These are phyloP conservation scores for Dothideomycetes sp. DNA, from an alignment of 2,329 filamentous ascomycete genomes.

Conservation along the genomic window DNA sequence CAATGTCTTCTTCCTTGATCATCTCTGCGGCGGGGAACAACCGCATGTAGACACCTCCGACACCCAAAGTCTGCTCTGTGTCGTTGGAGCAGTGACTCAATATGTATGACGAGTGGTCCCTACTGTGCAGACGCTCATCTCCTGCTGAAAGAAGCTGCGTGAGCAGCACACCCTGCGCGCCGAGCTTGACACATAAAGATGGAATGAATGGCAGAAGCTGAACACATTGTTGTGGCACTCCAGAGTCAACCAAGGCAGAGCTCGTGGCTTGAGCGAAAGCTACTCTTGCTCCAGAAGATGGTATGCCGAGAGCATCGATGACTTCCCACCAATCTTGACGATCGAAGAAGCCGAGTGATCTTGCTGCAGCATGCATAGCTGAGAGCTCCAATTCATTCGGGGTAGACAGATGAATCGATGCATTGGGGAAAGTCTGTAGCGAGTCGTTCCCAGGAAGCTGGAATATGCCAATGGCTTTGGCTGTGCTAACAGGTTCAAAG, in stretches of 20 bases:
- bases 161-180: constrained; percentile 62
- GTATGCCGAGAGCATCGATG: constrained; percentile 70
- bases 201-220: constrained; percentile 84
- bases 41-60: constrained; percentile 73
- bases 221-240: constrained; percentile 71
- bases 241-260: constrained; percentile 58
- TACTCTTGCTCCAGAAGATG: constrained; percentile 56
- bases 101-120: constrained; percentile 57
- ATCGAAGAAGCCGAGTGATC: constrained; percentile 56
- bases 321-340: constrained; percentile 63
- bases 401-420: constrained; percentile 62
- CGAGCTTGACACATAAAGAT: constrained; percentile 74
- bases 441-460: constrained; percentile 19
- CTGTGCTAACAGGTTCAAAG: constrained; percentile 81
- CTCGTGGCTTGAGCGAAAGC: constrained; percentile 60
- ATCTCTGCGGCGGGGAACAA: constrained; percentile 54
- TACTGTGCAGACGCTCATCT: constrained; percentile 55
- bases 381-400: constrained; percentile 76
- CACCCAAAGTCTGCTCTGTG: constrained; percentile 42
- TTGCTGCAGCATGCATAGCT: constrained; percentile 66
- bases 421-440: constrained; percentile 42
- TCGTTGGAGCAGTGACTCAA: constrained; percentile 47
- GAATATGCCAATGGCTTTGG: constrained; percentile 66
- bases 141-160: constrained; percentile 57
- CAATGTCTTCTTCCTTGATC: constrained; percentile 51